phyloP scores from a whole-genome alignment of 1,139 yeast species.

The Pichia sp. region DNA sequence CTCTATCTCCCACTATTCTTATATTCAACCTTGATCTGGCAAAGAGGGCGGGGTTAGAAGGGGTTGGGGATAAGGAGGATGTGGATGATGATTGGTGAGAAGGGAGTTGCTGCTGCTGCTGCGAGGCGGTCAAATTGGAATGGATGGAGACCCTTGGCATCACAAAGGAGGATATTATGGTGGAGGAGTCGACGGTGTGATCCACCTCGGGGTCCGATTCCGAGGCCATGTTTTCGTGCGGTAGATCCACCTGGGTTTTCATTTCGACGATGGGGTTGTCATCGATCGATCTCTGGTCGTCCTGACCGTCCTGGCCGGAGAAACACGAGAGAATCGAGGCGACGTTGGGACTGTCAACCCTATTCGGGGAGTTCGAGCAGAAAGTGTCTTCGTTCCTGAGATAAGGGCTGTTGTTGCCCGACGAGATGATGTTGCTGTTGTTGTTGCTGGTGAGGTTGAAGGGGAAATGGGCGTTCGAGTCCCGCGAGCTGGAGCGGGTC shows the following conservation, averaged over 20 bases:
- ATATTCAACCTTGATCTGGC: slow-evolving; percentile 18
- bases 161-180: slow-evolving; percentile 31
- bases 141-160: slow-evolving; percentile 31
- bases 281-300: slow-evolving; percentile 15
- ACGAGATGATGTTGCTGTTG: slow-evolving; percentile 15
- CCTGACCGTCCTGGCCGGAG: slow-evolving; percentile 29
- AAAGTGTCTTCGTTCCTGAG: slow-evolving; percentile 2
- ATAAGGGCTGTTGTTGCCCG: slow-evolving; percentile 12
- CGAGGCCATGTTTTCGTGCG: neutral
- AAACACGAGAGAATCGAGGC: slow-evolving; percentile 31
- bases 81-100: neutral
- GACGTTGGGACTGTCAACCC: slow-evolving; percentile 23
- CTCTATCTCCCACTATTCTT: slow-evolving; percentile 27
- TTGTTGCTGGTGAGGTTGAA: slow-evolving; percentile 11
- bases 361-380: slow-evolving; percentile 3
- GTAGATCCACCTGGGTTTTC: neutral
- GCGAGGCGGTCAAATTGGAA: slow-evolving; percentile 3
- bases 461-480: slow-evolving; percentile 4
- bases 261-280: slow-evolving; percentile 1
- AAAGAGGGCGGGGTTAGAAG: neutral
- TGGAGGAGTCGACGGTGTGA: slow-evolving; percentile 24
- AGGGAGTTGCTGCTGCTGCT: neutral
- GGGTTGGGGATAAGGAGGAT: neutral
- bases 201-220: slow-evolving; percentile 20
- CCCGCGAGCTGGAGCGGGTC: slow-evolving; percentile 18